Percentiles rank a stretch among this genome's conserved stretches.
Evolutionary conservation across 1,139 yeast species (phyloP).

Genomic region (Yamadazyma blattariae): DNA sequence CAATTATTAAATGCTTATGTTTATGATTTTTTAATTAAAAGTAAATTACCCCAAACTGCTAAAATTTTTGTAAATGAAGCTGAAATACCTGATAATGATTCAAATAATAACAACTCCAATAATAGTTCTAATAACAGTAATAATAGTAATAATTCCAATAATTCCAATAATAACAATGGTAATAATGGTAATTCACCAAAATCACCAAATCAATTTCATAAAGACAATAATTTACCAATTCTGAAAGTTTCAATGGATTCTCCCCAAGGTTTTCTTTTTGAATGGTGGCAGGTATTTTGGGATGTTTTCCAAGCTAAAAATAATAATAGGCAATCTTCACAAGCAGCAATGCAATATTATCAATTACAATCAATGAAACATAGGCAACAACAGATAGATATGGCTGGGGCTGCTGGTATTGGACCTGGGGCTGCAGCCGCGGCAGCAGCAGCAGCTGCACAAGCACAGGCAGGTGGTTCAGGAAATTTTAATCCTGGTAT

Average conservation of each 20-base stretch:
- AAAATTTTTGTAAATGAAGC: constrained; percentile 72
- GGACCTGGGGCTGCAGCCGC: too few relatives aligned
- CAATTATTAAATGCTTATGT: constrained; percentile 81
- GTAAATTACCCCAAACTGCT: constrained; percentile 71
- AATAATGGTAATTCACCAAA: neutral
- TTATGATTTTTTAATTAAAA: constrained; percentile 80
- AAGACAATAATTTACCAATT: constrained; percentile 44
- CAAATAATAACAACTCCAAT: constrained; percentile 17
- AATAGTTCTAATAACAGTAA: neutral
- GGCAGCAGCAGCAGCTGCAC: too few relatives aligned
- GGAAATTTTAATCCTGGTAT: neutral
- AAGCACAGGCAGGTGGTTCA: too few relatives aligned
- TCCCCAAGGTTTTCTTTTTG: constrained; percentile 82
- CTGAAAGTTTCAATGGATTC: constrained; percentile 65
- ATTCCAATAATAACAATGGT: neutral
- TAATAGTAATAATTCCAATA: constrained; percentile 5
- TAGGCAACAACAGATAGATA: constrained; percentile 55
- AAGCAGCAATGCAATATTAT: constrained; percentile 66
- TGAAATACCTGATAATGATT: constrained; percentile 39
- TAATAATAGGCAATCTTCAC: constrained; percentile 48
- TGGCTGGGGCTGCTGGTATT: constrained; percentile 1
- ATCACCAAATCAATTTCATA: constrained; percentile 23
- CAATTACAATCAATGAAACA: constrained; percentile 67
- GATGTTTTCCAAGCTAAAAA: constrained; percentile 82
- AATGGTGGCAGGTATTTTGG: constrained; percentile 98